phyloP scores from a whole-genome alignment of 2,329 filamentous ascomycete species.

The Pseudofabraea citricarpa region DNA sequence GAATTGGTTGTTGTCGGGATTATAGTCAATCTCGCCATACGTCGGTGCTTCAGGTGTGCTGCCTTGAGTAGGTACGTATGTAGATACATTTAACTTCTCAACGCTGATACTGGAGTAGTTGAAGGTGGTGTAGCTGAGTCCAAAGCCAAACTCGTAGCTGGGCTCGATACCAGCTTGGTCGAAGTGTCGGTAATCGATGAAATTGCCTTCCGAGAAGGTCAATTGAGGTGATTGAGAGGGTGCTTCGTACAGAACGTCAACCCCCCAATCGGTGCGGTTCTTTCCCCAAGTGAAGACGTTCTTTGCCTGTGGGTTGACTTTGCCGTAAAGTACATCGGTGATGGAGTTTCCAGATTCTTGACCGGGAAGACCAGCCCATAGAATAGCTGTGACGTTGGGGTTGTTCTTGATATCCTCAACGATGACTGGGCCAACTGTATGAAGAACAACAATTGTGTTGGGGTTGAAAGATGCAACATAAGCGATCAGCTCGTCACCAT shows the following conservation, averaged over 20 bases:
- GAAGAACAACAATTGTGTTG: constrained; percentile 89
- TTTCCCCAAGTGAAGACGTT: constrained; percentile 77
- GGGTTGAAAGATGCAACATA: constrained; percentile 72
- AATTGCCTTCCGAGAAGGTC: constrained; percentile 71
- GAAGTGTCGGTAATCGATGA: constrained; percentile 78
- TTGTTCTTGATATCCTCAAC: constrained; percentile 69
- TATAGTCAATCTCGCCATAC: constrained; percentile 56
- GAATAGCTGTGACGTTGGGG: constrained; percentile 76
- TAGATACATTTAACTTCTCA: constrained; percentile 16
- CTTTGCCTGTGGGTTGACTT: constrained; percentile 70
- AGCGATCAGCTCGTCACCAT: constrained; percentile 74
- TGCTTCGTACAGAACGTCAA: constrained; percentile 34
- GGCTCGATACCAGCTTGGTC: constrained; percentile 59
- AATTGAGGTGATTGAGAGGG: constrained; percentile 54
- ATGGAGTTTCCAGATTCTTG: constrained; percentile 80
- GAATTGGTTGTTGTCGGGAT: constrained; percentile 61
- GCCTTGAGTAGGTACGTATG: constrained; percentile 49
- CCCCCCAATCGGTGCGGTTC: constrained; percentile 34
- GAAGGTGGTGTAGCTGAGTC: constrained; percentile 76
- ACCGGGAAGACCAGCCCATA: constrained; percentile 81
- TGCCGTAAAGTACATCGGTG: constrained; percentile 75
- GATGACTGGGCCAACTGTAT: constrained; percentile 77
- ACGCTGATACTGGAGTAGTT: constrained; percentile 60
- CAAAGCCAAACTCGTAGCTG: constrained; percentile 76
- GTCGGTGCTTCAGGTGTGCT: constrained; percentile 58